Base-by-base conservation (phyloP, 225 moss, liverwort and hornwort genomes). In the Marchantia polymorpha region DNA sequence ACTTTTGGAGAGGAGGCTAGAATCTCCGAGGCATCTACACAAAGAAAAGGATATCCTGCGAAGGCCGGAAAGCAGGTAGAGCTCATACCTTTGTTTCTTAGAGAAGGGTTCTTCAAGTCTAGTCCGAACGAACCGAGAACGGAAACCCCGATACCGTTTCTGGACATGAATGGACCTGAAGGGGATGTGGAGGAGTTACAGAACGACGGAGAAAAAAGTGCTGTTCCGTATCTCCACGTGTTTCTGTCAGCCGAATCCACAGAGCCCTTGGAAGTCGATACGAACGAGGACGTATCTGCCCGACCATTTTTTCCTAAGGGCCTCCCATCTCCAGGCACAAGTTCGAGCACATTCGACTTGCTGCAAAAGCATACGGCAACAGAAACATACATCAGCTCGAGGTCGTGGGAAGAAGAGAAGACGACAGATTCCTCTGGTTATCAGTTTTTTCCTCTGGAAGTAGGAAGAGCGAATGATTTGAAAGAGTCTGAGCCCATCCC, bases 401-500 rank as follows among this genome's bases (percentile, higher is more conserved):
- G 64, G 52, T 56, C 85, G 20, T 88, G 89, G 82, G 76, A 81
- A 66, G 82, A 81, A 60, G 90, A 79, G 6, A 86, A 72, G 64
- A 70, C 80, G 49, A 81, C 77, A 56, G 73, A 83, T 69, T 73
- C 78, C 27, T 54, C 89, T 51, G 93, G 85, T 19, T 94, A 86
- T 70, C 90, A 93, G 78, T 94, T 96, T 80, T 89, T 92, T 52
- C 92, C 88, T 17, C 31, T 87, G 60, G 84, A 85, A 26, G 84
- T 79, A 59, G 77, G 86, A 69, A 84, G 83, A 54, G 78, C 76
- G 9, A 84, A 81, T 11, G 76, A 74, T 17, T 71, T 79, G 19
- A 85, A 20, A 12, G 80, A 66, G 12, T 26, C 74, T 49, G 64
- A 58, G 52, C 66, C 60, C 29, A 80, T 77, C 87, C 91, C 72